Percentiles rank a stretch among this genome's conserved stretches.
These are phyloP conservation scores for Omphalea diandra DNA, from an alignment of 441 rosid species.

Conservation along the genomic window DNA sequence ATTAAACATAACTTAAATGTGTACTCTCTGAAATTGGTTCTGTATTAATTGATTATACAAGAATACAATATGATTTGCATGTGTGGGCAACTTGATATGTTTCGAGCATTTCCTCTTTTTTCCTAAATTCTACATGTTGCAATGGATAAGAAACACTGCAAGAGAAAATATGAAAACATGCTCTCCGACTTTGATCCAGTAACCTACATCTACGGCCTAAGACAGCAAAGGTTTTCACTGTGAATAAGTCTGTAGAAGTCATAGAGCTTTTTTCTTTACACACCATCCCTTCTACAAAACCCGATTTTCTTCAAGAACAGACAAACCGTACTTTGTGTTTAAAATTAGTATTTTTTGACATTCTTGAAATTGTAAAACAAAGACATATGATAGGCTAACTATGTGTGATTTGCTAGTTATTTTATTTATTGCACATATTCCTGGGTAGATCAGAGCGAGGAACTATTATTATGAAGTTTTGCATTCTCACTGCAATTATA, in stretches of 20 bases:
- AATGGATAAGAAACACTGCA: background rate
- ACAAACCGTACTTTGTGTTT: background rate
- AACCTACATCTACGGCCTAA: background rate
- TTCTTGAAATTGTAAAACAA: no score
- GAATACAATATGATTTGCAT: background rate
- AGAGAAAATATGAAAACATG: background rate
- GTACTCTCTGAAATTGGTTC: background rate
- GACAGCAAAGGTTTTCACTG: background rate
- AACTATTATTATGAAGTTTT: background rate
- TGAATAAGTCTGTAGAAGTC: background rate
- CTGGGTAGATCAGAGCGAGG: no score
- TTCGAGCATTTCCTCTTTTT: background rate
- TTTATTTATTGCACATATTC: no score
- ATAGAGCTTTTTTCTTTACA: background rate
- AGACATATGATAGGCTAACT: no score
- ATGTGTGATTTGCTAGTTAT: no score
- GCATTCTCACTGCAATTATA: background rate
- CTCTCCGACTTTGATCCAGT: background rate
- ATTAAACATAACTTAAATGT: no score
- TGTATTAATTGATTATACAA: background rate
- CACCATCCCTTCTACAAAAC: background rate
- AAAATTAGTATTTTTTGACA: no score
- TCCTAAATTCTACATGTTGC: background rate
- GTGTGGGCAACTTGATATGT: background rate
- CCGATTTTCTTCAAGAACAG: background rate